phyloP scores from a whole-genome alignment of 169 alveolate species.

The Eimeria acervulina region DNA sequence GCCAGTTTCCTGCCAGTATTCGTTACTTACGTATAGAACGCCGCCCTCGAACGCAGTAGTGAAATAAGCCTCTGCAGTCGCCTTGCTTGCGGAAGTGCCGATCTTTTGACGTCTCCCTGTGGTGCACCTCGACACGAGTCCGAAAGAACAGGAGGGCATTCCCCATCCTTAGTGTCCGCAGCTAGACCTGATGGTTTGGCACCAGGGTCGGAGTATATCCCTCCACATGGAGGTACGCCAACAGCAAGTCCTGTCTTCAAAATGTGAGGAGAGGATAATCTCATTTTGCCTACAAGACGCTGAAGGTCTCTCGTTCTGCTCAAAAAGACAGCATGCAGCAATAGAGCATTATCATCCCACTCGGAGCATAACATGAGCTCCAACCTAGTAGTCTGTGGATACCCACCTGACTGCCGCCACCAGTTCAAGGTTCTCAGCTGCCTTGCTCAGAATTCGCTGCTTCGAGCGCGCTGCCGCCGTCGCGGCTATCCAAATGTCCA shows the following conservation, averaged over 20 bases:
- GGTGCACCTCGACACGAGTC: not conserved
- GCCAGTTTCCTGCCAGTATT: not conserved
- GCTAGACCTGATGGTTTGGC: not conserved
- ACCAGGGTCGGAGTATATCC: not conserved
- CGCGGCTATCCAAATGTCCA: constrained; percentile 51
- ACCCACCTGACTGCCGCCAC: constrained; percentile 72
- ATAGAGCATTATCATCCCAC: not conserved
- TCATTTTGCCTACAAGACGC: constrained; percentile 9
- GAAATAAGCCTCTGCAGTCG: constrained; percentile 56
- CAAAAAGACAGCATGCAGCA: not conserved
- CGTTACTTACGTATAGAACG: constrained; percentile 31
- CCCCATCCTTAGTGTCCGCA: not conserved
- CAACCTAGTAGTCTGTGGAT: not conserved
- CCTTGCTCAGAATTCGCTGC: constrained; percentile 63
- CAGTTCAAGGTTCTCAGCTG: constrained; percentile 60
- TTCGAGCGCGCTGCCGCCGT: constrained; percentile 32
- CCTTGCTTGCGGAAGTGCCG: not conserved
- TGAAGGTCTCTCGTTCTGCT: constrained; percentile 42
- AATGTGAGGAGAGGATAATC: not conserved
- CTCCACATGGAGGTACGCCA: not conserved
- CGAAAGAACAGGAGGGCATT: not conserved
- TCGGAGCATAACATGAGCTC: not conserved
- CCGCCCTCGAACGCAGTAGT: constrained; percentile 57
- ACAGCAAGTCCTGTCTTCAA: not conserved
- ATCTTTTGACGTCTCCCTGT: not conserved